Percentiles rank a stretch among this genome's conserved stretches.
Conservation (phyloP, 345 rosid species). For the Eucalyptus curtisii region DNA sequence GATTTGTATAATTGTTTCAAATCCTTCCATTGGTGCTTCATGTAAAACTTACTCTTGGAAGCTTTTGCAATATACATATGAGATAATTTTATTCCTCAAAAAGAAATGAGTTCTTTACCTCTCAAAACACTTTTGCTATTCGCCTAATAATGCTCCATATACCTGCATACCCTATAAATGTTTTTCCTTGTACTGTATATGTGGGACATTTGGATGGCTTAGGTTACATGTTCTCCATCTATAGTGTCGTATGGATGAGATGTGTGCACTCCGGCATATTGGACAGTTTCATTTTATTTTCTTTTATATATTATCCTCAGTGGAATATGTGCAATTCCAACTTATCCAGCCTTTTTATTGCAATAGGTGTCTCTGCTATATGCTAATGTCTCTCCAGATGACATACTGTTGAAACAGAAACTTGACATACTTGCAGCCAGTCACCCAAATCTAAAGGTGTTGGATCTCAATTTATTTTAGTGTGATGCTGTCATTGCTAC, state of each 20-base stretch:
- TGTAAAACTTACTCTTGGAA: neutral
- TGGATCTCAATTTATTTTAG: neutral
- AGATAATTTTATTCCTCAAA: neutral
- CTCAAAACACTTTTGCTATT: neutral
- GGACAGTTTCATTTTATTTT: neutral
- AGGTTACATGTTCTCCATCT: neutral
- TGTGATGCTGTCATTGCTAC: neutral
- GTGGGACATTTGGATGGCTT: neutral
- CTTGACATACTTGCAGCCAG: conserved; percentile 70
- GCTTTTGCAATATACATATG: neutral
- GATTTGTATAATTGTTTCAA: neutral
- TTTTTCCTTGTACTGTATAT: neutral
- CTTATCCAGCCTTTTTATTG: neutral
- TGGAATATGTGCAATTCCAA: neutral
- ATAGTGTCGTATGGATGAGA: neutral
- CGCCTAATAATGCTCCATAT: neutral
- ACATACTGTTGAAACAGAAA: conserved; percentile 81
- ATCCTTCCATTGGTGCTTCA: neutral
- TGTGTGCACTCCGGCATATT: neutral
- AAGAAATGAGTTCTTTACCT: neutral
- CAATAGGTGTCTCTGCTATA: conserved; percentile 69
- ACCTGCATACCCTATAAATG: neutral
- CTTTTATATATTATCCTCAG: neutral
- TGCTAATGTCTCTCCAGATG: conserved; percentile 93
- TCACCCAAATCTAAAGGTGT: conserved; percentile 85